Evolutionary conservation across 306 rosid species (phyloP), one percentile per base, ranked within the genome.

Genomic region (Hippophae tibetana): DNA sequence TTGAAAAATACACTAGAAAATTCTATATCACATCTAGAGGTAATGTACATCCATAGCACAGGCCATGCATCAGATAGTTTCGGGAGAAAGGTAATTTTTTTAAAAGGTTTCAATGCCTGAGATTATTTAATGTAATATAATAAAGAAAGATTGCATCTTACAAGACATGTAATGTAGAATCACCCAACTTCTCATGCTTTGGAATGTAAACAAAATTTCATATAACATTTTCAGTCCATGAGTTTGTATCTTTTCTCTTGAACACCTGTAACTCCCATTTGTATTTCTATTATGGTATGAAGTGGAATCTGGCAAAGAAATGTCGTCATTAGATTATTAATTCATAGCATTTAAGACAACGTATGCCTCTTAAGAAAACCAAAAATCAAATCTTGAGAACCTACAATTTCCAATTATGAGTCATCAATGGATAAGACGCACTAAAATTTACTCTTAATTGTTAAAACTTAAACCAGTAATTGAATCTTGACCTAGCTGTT

Each of bases 221-320:
- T 7, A 60, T 6, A 26, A 14, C 7, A 3, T 52, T 42, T 64
- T 78, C 72, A 92, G 70, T 87, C 89, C 96, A 93, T 93, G 58
- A 93, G 89, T 67, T 88, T 93, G 87, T 93, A 93, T 71, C 97
- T 72, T 80, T 88, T 93, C 83, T 88, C 99, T 73, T 84, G 95
- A 49, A 93, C 99, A 9, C 99, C 99, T 4, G 93, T 76, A 60
- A 93, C 99, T 72, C 96, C 99, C 99, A 93, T 88, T 76, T 88
- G 97, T 65, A 93, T 93, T 86, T 93, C 99, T 66, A 93, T 86
- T 52, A 93, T 93, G 2, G 99, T 93, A 63, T 93, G 99, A 58
- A 93, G 96, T 7, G 99, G 99, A 69, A 93, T 74, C 99, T 93
- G 87, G 43, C 76, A 78, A 58, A 58, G 31, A 48, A 43, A 48